Base-by-base conservation (phyloP, 257 asterid species). In the Anisodus tanguticus region DNA sequence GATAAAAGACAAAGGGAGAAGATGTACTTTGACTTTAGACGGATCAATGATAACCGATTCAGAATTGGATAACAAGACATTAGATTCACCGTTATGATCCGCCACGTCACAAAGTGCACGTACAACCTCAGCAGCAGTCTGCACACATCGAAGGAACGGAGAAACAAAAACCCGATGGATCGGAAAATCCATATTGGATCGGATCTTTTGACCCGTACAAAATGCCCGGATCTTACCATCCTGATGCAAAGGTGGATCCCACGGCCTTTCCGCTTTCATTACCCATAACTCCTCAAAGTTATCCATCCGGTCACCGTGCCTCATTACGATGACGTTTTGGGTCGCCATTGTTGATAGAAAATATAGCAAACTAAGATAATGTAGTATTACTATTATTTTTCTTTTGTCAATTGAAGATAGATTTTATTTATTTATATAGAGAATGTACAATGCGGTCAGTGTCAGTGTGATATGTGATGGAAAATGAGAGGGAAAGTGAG, bases 281-380 rank as follows among this genome's bases (percentile, higher is more conserved):
- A 90, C 87, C 99, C 99, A 96, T 19, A 87, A 90, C n/a, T 93
- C 97, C 3, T 88, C 94, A 79, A 86, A 85, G 91, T 92, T 92
- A 89, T 96, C 99, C 13, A 91, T 37, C 85, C 99, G 82, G 81
- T 96, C 99, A 67, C 99, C 99, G 88, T 96, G 98, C 86, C 99
- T 94, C 98, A 96, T 92, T 11, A 94, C 94, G 88, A 94, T 87
- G 84, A 95, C 90, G 90, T 95, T 88, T 82, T 95, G 97, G 86
- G 86, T 85, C 85, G 7, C 43, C 57, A 37, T 41, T 16, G 49
- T 76, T 17, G 43, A 16, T 66, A 31, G 8, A 1, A 60, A 60
- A n/a, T 2, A 72, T n/a, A 7, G 57, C 3, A 41, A 70, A 22
- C 26, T 22, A 22, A 22, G 26, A 22, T 22, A 22, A 22, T 22